Base-by-base conservation (phyloP, 345 rosid species). In the Atalantia buxifolia region DNA sequence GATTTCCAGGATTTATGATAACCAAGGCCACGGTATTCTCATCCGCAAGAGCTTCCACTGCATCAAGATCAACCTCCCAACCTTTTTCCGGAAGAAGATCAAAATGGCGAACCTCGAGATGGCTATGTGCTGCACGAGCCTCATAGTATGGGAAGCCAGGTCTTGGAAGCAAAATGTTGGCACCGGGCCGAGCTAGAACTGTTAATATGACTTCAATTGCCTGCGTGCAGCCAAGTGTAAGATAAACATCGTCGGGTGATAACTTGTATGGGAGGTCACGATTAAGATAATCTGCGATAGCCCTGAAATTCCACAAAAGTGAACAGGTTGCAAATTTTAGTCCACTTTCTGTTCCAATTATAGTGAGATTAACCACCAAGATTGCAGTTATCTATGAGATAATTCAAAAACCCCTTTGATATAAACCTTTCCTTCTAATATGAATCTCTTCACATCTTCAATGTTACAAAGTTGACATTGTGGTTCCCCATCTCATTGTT, bases 31-130 rank as follows among this genome's bases (percentile, higher is more conserved):
- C 89, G 2, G 94, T 93, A 69, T 88, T 90, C 31, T 89, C 87
- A 4, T 93, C 95, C 8, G 91, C 88, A 60, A 87, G 88, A 60
- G 90, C 78, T 83, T 90, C 89, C 27, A 93, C 77, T 50, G 83
- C 84, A 61, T 84, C 81, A 28, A 91, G 87, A 85, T 93, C 93
- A 79, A 91, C 90, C 66, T 87, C 89, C 95, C 95, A 92, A 21
- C 86, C 90, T 3, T 79, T 88, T 31, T 87, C 90, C 0, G 92
- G 97, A 62, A 90, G 85, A 56, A 91, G 93, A 84, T 91, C 87
- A 53, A 86, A 90, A 72, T 87, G 86, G 19, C 95, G 95, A 25
- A 83, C 85, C 76, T 89, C 91, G 1, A 91, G 93, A 22, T 80
- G 77, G 45, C 72, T 83, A 28, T 40, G 71, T 10, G 80, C 66